Evolutionary conservation across 352 stramenopile species (phyloP), one percentile per base, ranked within the genome.

Genomic region (Pythium volutum): DNA sequence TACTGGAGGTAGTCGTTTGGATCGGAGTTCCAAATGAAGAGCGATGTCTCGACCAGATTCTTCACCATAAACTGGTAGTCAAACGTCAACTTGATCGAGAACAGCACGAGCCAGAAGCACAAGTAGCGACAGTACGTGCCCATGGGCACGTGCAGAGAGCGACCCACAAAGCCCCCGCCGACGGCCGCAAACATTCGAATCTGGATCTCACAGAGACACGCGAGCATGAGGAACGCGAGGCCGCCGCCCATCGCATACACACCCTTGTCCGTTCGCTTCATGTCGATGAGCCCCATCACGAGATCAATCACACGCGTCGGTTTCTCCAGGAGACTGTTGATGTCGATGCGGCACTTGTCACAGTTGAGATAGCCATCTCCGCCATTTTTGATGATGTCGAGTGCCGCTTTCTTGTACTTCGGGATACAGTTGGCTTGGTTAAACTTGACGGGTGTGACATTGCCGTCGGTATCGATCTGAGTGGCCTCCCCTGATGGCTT

Each of bases 31-130:
- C 84, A 94, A 47, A 95, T 92, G 52, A 95, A 92, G 38, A 95
- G 64, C 23, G 85, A 87, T 16, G 85, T 91, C 58, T 95, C 85
- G 16, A 95, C 83, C n/a, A 95, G 62, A 22, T 60, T 73, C 67
- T 95, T 95, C 51, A 95, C 57, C 73, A 95, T 89, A 36, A 89
- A 91, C 66, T 92, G 81, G 72, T 95, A 95, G 56, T 91, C 83
- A 67, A 95, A 92, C 16, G 70, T 83, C 16, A 95, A 64, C 58
- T 95, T 95, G 67, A 82, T 74, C 4, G 75, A 1, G 55, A 90
- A 89, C 39, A 95, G 38, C 11, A 91, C 55, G 4, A 95, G 29
- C 85, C 83, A 95, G 52, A 95, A 95, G 67, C 85, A 95, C 49
- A 74, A 66, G 71, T 95, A 95, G 14, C 83, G 83, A 48, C 80